A percentile compares a stretch with the other conserved stretches of the same genome.
These are phyloP conservation scores for Begonia masoniana DNA, from an alignment of 306 rosid species.

Conservation along the genomic window DNA sequence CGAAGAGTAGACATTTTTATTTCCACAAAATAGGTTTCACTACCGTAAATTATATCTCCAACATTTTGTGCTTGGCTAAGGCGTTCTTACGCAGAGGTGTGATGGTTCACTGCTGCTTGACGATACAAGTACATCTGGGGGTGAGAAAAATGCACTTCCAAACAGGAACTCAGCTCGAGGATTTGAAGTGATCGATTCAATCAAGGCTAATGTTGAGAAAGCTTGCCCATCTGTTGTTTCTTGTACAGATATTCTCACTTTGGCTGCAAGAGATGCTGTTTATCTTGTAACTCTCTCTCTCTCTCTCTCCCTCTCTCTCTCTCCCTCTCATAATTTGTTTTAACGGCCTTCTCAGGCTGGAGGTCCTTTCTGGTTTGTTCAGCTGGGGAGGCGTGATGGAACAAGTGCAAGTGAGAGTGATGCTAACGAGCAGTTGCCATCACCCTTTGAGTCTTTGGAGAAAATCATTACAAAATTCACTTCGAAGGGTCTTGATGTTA, in stretches of 20 bases:
- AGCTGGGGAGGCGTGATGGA: conserved; percentile 75
- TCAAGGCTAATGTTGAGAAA: conserved; percentile 53
- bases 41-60: no score
- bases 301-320: not conserved
- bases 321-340: not conserved
- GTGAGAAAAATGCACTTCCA: conserved; percentile 67
- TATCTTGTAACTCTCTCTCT: conserved; percentile 30
- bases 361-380: conserved; percentile 61
- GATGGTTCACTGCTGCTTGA: conserved; percentile 76
- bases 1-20: no score
- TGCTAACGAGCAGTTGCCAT: conserved; percentile 45
- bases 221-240: conserved; percentile 83
- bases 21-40: no score
- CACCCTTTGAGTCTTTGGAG: conserved; percentile 64
- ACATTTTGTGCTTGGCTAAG: no score
- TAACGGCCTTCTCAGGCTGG: conserved; percentile 24
- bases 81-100: conserved; percentile 53
- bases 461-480: conserved; percentile 54
- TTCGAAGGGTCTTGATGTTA: conserved; percentile 49
- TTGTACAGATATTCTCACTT: conserved; percentile 69
- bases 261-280: conserved; percentile 74
- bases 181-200: conserved; percentile 63
- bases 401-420: conserved; percentile 49
- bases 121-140: conserved; percentile 49
- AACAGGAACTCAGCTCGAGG: conserved; percentile 67